Evolutionary conservation across 2,329 filamentous ascomycete species (phyloP).

Genomic region (Botrytis hyacinthi): DNA sequence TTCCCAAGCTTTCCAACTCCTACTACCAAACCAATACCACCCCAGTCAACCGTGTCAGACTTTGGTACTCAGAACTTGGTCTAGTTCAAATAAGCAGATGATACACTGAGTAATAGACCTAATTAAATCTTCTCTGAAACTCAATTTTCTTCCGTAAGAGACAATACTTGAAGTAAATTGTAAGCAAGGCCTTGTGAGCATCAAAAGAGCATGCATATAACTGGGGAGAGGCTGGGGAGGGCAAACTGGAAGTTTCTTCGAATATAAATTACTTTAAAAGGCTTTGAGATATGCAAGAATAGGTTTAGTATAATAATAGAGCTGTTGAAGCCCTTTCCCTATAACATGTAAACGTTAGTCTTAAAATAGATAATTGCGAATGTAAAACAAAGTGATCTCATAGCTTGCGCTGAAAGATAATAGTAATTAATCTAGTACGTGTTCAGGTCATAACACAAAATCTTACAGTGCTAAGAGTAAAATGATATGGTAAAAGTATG

Average conservation of each 20-base stretch:
- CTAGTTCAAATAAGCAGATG: background rate
- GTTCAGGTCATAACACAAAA: background rate
- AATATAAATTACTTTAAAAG: background rate
- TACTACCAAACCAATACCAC: background rate
- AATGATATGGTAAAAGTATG: accelerated
- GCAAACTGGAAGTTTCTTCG: background rate
- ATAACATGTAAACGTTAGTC: background rate
- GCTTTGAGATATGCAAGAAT: background rate
- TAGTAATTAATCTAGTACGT: background rate
- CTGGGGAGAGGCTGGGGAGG: background rate
- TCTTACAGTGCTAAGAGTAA: background rate
- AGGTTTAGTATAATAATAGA: background rate
- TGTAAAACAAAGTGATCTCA: background rate
- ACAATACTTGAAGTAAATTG: background rate
- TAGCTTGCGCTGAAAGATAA: background rate
- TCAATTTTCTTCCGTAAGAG: background rate
- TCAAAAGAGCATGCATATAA: background rate
- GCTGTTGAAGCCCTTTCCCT: background rate
- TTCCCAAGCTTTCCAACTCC: background rate
- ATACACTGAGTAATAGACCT: background rate
- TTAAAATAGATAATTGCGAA: background rate
- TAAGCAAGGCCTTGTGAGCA: background rate
- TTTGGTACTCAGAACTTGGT: background rate
- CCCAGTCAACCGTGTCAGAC: background rate
- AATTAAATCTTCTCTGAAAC: background rate